These are phyloP conservation scores for Albifimbria verrucaria DNA, from an alignment of 2,329 filamentous ascomycete species.

Conservation along the genomic window DNA sequence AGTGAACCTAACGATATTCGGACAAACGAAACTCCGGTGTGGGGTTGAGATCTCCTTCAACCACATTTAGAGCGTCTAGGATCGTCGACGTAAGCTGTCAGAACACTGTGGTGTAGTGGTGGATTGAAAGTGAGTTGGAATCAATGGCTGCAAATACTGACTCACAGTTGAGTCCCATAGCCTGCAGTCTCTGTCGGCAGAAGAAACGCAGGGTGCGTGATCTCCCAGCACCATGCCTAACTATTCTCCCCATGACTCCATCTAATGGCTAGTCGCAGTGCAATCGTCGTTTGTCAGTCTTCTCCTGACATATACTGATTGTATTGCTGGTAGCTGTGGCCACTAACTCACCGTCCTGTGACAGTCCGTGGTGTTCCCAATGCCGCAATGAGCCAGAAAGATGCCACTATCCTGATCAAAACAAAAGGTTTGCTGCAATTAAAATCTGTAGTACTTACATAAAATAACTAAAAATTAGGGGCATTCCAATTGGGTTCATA, in stretches of 20 bases:
- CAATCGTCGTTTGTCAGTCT: conserved; percentile 15
- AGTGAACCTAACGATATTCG: conserved; percentile 10
- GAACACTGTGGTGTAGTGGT: neutral
- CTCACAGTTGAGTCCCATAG: conserved; percentile 23
- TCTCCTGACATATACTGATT: neutral
- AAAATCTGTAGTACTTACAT: neutral
- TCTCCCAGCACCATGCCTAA: neutral
- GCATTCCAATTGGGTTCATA: conserved; percentile 35
- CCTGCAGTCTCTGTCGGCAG: conserved; percentile 28
- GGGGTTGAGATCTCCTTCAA: conserved; percentile 12
- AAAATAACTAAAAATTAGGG: conserved; percentile 14
- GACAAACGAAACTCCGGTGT: conserved; percentile 25
- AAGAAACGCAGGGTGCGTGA: conserved; percentile 27
- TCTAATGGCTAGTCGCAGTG: conserved; percentile 12
- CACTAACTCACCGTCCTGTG: neutral
- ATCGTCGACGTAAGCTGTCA: too few species aligned
- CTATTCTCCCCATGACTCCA: neutral
- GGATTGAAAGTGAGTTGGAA: neutral
- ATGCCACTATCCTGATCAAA: conserved; percentile 31
- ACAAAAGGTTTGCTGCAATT: conserved; percentile 20
- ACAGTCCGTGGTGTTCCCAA: conserved; percentile 25
- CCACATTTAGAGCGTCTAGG: neutral
- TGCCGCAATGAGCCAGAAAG: conserved; percentile 24
- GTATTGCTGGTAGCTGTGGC: neutral
- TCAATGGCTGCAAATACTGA: neutral